Evolutionary conservation across 2,329 filamentous ascomycete genomes (phyloP), one percentile per base, ranked within the genome.

Genomic region (Lecanicillium sp.): DNA sequence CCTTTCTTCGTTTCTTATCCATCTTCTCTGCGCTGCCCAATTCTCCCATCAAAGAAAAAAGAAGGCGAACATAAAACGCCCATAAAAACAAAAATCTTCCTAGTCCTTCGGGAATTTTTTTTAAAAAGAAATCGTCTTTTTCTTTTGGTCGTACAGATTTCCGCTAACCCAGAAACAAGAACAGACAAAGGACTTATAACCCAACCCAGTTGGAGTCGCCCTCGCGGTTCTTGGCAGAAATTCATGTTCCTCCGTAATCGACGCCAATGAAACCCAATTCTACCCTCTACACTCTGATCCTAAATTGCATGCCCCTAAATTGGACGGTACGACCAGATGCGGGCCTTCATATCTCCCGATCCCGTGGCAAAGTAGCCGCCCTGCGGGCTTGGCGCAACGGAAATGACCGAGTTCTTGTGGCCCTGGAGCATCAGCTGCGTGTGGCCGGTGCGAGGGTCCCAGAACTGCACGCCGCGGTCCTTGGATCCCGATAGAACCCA

Each of bases 401-500:
- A 95, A 53, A 96, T 96, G 51, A 98, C 92, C 9, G 87, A 95
- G 65, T 96, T 96, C 73, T 96, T 96, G 61, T 98, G 92, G 18
- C 92, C 92, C 63, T 96, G 92, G 45, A 98, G 75, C 92, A 96
- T 96, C 59, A 98, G 83, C 65, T 96, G 90, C 1, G 90, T 94
- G 49, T 85, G 83, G 27, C 90, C 92, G 15, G 88, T 95, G 52
- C 83, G 77, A 15, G 92, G 90, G 56, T 98, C 90, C 92, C 92
- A 98, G 71, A 98, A 96, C 58, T 96, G 92, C 16, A 98, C 92
- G 35, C 92, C 90, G 37, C 92, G 79, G 57, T 98, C 92, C 70
- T 98, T 98, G 45, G 88, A 95, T 32, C 92, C 92, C 46, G 87
- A 95, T 63, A 98, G 83, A 41, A 98, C 90, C 92, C 92, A 98